A percentile compares a stretch with the other conserved stretches of the same genome.
Conservation (phyloP, 768 basidiomycete species). For the Panellus pusillus region DNA sequence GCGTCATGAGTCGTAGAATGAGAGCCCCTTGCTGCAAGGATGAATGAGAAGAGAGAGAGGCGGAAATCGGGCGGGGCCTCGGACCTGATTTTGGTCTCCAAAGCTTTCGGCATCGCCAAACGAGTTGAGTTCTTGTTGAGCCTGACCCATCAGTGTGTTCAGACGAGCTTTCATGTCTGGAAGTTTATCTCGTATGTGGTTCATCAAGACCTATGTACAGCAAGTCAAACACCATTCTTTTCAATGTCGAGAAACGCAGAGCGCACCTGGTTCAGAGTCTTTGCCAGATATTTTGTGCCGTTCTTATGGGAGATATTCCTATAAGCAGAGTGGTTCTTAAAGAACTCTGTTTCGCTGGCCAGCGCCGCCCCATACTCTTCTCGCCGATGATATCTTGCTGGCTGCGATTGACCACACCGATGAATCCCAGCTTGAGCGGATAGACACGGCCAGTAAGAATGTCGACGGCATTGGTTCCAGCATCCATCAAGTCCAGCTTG, state of each 20-base stretch:
- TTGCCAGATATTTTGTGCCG: slow-evolving; percentile 93
- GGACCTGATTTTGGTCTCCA: slow-evolving; percentile 84
- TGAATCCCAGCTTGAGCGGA: slow-evolving; percentile 96
- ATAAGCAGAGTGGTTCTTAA: slow-evolving; percentile 86
- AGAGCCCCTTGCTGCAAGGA: slow-evolving; percentile 73
- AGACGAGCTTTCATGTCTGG: slow-evolving; percentile 99
- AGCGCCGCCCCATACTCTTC: slow-evolving; percentile 84
- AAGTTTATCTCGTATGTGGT: slow-evolving; percentile 97
- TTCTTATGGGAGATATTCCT: slow-evolving; percentile 96
- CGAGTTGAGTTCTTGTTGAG: slow-evolving; percentile 95
- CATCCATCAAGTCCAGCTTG: slow-evolving; percentile 98
- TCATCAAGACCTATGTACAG: slow-evolving; percentile 84
- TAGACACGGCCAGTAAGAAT: slow-evolving; percentile 96
- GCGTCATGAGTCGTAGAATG: slow-evolving; percentile 95
- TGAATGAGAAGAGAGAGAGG: slow-evolving; percentile 1
- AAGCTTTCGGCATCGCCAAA: slow-evolving; percentile 93
- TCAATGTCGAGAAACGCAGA: background rate
- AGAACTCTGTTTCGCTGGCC: slow-evolving; percentile 87
- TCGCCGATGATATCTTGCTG: slow-evolving; percentile 95
- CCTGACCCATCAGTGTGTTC: slow-evolving; percentile 98
- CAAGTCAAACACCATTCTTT: background rate
- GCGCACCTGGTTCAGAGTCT: slow-evolving; percentile 87
- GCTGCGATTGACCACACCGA: slow-evolving; percentile 95
- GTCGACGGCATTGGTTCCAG: slow-evolving; percentile 96
- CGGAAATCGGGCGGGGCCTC: slow-evolving; percentile 14